phyloP scores from a whole-genome alignment of 352 stramenopile genomes.

The Peronospora belbahrii region DNA sequence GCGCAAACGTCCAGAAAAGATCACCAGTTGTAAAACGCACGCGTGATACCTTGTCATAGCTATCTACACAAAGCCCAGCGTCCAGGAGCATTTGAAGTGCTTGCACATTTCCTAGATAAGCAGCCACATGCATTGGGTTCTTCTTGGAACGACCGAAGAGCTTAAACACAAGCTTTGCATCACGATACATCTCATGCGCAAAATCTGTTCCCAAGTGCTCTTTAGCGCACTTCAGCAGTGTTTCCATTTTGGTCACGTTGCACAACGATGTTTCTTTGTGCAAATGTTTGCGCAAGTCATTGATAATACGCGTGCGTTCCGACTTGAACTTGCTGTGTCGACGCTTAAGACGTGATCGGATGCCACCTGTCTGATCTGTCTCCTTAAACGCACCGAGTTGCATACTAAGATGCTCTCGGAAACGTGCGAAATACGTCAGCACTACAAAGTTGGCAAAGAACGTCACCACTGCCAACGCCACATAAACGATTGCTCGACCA shows the following conservation, averaged over 20 bases:
- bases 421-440: conserved; percentile 73
- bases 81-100: conserved; percentile 45
- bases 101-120: conserved; percentile 57
- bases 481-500: conserved; percentile 32
- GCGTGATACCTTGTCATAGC: conserved; percentile 63
- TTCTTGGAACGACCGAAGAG: conserved; percentile 69
- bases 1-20: conserved; percentile 66
- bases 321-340: conserved; percentile 31
- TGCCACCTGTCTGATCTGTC: conserved; percentile 70
- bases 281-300: conserved; percentile 61
- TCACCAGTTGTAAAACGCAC: conserved; percentile 73
- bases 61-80: conserved; percentile 53
- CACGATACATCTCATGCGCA: conserved; percentile 50
- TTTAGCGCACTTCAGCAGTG: conserved; percentile 39
- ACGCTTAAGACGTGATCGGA: conserved; percentile 41
- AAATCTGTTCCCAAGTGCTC: conserved; percentile 49
- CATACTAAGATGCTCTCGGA: conserved; percentile 83
- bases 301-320: conserved; percentile 35
- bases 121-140: conserved; percentile 73
- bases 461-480: conserved; percentile 34
- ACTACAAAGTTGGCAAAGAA: conserved; percentile 58
- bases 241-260: conserved; percentile 53
- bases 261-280: conserved; percentile 63
- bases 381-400: conserved; percentile 79
- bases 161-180: conserved; percentile 38